Base-by-base conservation (phyloP, 2,329 filamentous ascomycete species). In the Ophiognomonia clavigignenti-juglandacearum region DNA sequence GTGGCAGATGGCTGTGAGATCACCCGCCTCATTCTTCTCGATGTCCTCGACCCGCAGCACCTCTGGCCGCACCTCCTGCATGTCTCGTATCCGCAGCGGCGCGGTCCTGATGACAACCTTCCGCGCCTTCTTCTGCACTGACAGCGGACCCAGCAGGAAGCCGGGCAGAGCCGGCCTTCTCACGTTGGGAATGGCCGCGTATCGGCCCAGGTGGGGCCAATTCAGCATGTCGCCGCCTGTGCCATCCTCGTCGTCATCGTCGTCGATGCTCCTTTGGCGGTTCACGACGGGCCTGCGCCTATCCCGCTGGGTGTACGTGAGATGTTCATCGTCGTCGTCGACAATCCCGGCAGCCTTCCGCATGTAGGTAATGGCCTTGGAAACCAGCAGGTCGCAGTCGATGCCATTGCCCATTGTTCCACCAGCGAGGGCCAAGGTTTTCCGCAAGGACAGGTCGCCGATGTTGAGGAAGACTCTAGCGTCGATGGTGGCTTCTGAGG, bases 301-400 rank as follows among this genome's bases (percentile, higher is more conserved):
- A 51, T 71, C 64, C 39, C 73, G 65, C 56, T 77, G 72, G 14
- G 74, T 73, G 52, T 69, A 67, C 4, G 71, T 75, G 36, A 78
- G 67, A 41, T 76, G 75, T 7, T 70, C 69, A 2, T 71, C 72
- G 34, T 75, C 62, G 32, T 77, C 71, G 40, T 77, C 70, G 13
- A 67, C 66, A 20, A 78, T 77, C 10, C 75, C 77, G 7, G 76
- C 71, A 4, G 81, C 85, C 29, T 78, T 75, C 19, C 80, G 82
- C 89, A 97, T 96, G 62, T 87, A 97, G 4, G 78, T 80, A 50
- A 95, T 89, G 63, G 86, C 92, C 65, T 95, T 95, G 1, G 87
- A 86, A 13, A 97, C 81, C 59, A 97, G 95, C 57, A 96, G 88
- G 52, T 97, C 91, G 0, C 95, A 75, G 59, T 97, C 91, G 19